Conservation (phyloP, 176 grass and related monocot genomes). For the maize (Zea mays) region DNA sequence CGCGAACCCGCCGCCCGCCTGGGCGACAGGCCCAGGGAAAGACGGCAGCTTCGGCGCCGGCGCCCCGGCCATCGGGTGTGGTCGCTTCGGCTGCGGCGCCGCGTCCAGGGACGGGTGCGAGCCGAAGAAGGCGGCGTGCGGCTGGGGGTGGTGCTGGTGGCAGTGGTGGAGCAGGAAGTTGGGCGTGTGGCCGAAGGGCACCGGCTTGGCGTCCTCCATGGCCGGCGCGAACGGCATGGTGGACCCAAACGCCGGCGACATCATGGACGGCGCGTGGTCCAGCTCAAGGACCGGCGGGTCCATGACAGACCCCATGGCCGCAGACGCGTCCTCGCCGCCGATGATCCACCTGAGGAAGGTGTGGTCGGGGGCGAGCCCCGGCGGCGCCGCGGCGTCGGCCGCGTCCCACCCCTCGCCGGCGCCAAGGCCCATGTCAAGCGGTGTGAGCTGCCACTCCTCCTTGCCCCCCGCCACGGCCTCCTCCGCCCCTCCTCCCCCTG, state of each 20-base stretch:
- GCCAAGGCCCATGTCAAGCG: constrained; percentile 59
- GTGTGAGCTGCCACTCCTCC: constrained; percentile 75
- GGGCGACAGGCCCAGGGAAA: background rate
- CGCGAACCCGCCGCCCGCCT: constrained; percentile 15
- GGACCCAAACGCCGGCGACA: constrained; percentile 35
- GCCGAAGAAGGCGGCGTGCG: constrained; percentile 66
- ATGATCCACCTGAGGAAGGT: constrained; percentile 89
- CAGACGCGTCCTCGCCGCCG: constrained; percentile 63
- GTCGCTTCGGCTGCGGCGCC: constrained; percentile 51
- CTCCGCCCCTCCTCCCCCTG: constrained; percentile 28
- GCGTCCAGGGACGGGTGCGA: constrained; percentile 47
- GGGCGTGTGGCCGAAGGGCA: constrained; percentile 17
- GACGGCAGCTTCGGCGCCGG: constrained; percentile 49
- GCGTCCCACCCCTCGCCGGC: constrained; percentile 47
- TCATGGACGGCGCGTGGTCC: constrained; percentile 40
- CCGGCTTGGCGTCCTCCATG: constrained; percentile 49
- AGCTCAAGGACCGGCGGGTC: constrained; percentile 61
- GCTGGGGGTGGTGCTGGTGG: constrained; percentile 51
- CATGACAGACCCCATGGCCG: constrained; percentile 44
- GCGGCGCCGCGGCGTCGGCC: constrained; percentile 34
- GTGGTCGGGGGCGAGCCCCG: constrained; percentile 45
- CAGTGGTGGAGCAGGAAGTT: constrained; percentile 34
- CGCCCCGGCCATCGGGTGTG: constrained; percentile 44
- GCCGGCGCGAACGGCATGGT: constrained; percentile 37
- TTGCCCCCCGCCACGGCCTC: constrained; percentile 47